Conservation (phyloP, 257 asterid species). For the Scutellaria baicalensis region DNA sequence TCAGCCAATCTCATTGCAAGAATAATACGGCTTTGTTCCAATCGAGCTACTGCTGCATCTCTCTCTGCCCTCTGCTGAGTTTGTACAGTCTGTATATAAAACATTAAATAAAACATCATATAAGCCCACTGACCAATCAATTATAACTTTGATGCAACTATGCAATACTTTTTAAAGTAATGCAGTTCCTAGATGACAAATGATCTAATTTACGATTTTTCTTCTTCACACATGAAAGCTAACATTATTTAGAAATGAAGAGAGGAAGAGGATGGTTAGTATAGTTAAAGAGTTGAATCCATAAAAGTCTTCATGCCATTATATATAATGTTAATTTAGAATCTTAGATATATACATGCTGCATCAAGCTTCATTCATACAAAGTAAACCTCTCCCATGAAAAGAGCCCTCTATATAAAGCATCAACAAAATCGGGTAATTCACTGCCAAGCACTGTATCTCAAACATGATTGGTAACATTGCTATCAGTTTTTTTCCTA, state of each 20-base stretch:
- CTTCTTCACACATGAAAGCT: background rate
- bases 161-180: background rate
- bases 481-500: background rate
- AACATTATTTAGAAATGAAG: background rate
- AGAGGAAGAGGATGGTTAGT: background rate
- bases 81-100: constrained; percentile 59
- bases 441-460: background rate
- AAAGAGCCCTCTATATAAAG: background rate
- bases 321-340: background rate
- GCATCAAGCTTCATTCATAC: background rate
- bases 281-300: background rate
- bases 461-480: background rate
- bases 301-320: background rate
- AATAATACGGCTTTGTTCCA: constrained; percentile 83
- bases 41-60: constrained; percentile 83
- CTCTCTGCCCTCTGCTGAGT: constrained; percentile 84
- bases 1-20: constrained; percentile 97
- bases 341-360: background rate
- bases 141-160: background rate
- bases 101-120: background rate
- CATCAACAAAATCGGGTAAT: background rate
- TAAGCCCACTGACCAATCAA: background rate
- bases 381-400: background rate
- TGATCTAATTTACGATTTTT: background rate
- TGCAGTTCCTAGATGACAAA: background rate